Conservation (phyloP, 108 stramenopile genomes). For the Nannochloropsis gaditana region DNA sequence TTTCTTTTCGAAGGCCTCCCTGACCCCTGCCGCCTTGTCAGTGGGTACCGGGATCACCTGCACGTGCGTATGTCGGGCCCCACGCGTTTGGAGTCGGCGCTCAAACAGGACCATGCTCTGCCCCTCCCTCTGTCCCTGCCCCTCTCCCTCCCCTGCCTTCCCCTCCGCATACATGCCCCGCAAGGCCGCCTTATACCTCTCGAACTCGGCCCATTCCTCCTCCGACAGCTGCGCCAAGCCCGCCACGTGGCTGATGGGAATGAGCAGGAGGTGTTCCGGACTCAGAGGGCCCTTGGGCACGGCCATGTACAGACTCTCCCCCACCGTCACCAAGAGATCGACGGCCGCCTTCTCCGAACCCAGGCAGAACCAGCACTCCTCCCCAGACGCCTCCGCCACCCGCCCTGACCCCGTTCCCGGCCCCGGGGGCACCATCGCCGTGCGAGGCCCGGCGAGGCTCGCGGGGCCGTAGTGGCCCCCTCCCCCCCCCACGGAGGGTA, state of each 20-base stretch:
- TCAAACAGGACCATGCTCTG: background rate
- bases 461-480: background rate
- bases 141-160: background rate
- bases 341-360: background rate
- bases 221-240: background rate
- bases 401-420: background rate
- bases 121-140: background rate
- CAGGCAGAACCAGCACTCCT: background rate
- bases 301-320: slow-evolving; percentile 15
- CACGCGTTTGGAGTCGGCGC: background rate
- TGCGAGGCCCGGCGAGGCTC: background rate
- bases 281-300: background rate
- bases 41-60: background rate
- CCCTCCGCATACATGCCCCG: background rate
- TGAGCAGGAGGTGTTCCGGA: background rate
- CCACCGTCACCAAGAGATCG: background rate
- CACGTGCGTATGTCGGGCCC: background rate
- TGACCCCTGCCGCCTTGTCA: background rate
- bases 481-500: background rate
- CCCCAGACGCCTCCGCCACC: background rate
- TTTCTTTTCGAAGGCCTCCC: background rate
- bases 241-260: slow-evolving; percentile 7
- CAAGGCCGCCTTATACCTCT: background rate
- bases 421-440: background rate
- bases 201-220: background rate